Base-by-base conservation (phyloP, 2,329 filamentous ascomycete genomes). In the Zalaria obscura region DNA sequence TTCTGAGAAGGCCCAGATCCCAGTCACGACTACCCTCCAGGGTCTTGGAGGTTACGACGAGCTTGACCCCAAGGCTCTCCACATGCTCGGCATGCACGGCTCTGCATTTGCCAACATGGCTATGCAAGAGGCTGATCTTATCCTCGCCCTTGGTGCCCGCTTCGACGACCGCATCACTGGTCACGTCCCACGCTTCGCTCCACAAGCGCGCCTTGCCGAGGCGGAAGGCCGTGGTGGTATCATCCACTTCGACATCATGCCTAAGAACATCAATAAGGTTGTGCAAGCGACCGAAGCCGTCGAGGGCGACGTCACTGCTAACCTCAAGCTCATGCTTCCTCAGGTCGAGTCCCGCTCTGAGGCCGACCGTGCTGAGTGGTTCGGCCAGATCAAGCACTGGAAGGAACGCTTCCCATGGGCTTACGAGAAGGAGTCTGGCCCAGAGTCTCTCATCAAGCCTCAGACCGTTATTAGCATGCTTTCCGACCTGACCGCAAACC, bases 251-350 rank as follows among this genome's bases (percentile, higher is more conserved):
- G 89, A 96, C 61, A 89, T 98, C 55, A 83, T 96, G 81, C 89
- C 91, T 54, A 98, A 98, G 79, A 96, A 98, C 70, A 96, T 96
- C 68, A 96, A 96, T 78, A 98, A 96, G 75, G 88, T 96, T 35
- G 83, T 98, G 9, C 86, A 96, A 66, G 88, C 89, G 5, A 95
- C 84, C 35, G 87, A 95, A 66, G 89, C 91, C 36, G 80, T 96
- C 11, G 89, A 94, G 65, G 91, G 91, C 45, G 89, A 96, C 56
- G 85, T 94, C 27, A 78, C 80, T 3, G 67, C 78, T 11, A 96
- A 93, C 62, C 69, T 96, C 29, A 70, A 70, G 40, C 66, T 75
- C 27, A 78, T 96, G 40, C 55, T 96, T 31, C 88, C 89, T 7
- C 69, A 76, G 40, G 65, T 95, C 25, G 64, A 84, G 40, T 50